Conservation (phyloP, 306 rosid species). For the Senna siamea region DNA sequence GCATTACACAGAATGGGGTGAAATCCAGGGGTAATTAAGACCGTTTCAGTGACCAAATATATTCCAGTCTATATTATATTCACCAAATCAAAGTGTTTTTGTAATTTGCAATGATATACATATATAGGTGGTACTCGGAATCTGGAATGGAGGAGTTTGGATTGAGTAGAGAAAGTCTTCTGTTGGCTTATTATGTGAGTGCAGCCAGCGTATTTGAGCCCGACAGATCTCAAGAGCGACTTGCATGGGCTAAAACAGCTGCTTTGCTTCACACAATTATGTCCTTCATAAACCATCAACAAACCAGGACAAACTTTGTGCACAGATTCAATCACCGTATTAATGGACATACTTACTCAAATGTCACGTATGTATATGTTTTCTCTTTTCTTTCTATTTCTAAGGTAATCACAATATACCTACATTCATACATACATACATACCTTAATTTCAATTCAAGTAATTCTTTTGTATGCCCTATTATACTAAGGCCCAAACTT, state of each 20-base stretch:
- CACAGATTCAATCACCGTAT: conserved; percentile 43
- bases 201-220: conserved; percentile 75
- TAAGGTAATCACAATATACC: no score
- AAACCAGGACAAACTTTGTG: conserved; percentile 49
- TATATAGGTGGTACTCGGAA: conserved; percentile 74
- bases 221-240: conserved; percentile 64
- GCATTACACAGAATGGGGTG: conserved; percentile 70
- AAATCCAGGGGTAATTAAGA: conserved; percentile 70
- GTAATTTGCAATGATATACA: no score
- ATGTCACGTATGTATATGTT: conserved; percentile 3
- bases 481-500: no score
- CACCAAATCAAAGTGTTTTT: no score
- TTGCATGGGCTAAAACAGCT: conserved; percentile 74
- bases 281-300: conserved; percentile 39
- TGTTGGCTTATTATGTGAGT: conserved; percentile 62
- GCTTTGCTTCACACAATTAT: conserved; percentile 50
- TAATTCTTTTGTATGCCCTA: no score
- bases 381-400: no score
- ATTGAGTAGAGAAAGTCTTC: conserved; percentile 52
- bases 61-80: no score
- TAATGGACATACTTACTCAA: conserved; percentile 27
- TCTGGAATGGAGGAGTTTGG: conserved; percentile 62
- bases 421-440: no score
- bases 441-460: no score
- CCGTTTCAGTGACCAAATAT: no score